Evolutionary conservation across 192 early-diverging fungal species (phyloP).

Genomic region (Coemansia sp.): DNA sequence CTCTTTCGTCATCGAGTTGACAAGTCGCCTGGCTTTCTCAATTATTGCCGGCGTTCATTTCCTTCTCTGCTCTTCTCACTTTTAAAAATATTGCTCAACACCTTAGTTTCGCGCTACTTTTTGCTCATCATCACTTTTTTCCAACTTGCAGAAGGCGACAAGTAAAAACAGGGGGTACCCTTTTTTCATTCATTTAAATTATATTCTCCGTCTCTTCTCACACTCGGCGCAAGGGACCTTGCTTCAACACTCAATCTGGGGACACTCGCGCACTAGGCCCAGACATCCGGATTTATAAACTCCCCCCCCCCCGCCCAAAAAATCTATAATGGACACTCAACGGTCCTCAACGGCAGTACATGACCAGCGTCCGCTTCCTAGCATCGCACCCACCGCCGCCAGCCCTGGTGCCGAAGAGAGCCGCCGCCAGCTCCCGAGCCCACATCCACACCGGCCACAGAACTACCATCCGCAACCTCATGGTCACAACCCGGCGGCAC

Average conservation of each 20-base stretch:
- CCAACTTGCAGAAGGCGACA: background rate
- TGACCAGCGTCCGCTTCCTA: background rate
- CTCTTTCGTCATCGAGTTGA: background rate
- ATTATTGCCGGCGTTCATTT: background rate
- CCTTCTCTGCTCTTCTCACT: background rate
- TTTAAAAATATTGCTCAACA: background rate
- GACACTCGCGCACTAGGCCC: background rate
- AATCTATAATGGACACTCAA: background rate
- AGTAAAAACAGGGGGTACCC: background rate
- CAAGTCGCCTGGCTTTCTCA: background rate
- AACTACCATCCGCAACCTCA: background rate
- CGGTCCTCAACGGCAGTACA: background rate
- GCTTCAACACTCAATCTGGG: background rate
- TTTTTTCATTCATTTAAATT: background rate
- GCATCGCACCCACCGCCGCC: background rate
- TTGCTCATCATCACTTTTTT: background rate
- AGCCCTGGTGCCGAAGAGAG: background rate
- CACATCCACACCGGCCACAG: background rate
- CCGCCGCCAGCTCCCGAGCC: background rate
- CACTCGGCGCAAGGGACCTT: background rate
- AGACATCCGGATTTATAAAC: slow-evolving; percentile 4
- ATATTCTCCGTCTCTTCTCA: slow-evolving; percentile 7
- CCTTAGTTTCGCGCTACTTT: background rate
- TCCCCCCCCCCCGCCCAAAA: slow-evolving; percentile 3
- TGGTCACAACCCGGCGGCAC: background rate